These are phyloP conservation scores for Somion occarium DNA, from an alignment of 1,284 basidiomycete genomes.

Conservation along the genomic window DNA sequence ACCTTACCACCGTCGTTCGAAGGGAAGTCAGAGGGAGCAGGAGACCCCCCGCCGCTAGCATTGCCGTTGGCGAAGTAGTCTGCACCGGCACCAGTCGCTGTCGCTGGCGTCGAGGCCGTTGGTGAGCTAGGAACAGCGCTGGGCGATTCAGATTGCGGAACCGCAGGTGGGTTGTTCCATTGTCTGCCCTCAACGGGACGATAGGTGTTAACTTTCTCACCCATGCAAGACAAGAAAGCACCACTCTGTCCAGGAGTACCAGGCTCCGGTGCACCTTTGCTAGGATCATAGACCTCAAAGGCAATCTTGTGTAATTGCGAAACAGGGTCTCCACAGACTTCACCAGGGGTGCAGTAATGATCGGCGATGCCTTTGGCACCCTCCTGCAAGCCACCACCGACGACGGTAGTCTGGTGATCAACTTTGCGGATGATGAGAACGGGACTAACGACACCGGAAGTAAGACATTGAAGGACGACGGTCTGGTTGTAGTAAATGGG, in stretches of 20 bases:
- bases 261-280: conserved; percentile 62
- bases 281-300: conserved; percentile 79
- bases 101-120: conserved; percentile 55
- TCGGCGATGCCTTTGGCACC: conserved; percentile 80
- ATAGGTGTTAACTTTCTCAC: conserved; percentile 85
- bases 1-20: conserved; percentile 80
- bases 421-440: conserved; percentile 92
- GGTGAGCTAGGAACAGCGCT: conserved; percentile 59
- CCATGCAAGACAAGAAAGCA: conserved; percentile 82
- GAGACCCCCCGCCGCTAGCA: conserved; percentile 65
- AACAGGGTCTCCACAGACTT: conserved; percentile 90
- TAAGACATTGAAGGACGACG: conserved; percentile 90
- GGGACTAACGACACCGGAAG: conserved; percentile 90
- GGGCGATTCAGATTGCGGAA: conserved; percentile 48
- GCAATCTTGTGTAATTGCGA: conserved; percentile 95
- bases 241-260: conserved; percentile 72
- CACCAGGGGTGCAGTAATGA: conserved; percentile 75
- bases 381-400: conserved; percentile 82
- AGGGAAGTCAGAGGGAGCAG: conserved; percentile 62
- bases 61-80: conserved; percentile 61
- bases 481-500: conserved; percentile 96
- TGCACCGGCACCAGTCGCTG: conserved; percentile 38
- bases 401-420: conserved; percentile 85
- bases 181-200: conserved; percentile 78
- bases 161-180: conserved; percentile 37